phyloP scores from a whole-genome alignment of 345 rosid species.

The Zanthoxylum bungeanum region DNA sequence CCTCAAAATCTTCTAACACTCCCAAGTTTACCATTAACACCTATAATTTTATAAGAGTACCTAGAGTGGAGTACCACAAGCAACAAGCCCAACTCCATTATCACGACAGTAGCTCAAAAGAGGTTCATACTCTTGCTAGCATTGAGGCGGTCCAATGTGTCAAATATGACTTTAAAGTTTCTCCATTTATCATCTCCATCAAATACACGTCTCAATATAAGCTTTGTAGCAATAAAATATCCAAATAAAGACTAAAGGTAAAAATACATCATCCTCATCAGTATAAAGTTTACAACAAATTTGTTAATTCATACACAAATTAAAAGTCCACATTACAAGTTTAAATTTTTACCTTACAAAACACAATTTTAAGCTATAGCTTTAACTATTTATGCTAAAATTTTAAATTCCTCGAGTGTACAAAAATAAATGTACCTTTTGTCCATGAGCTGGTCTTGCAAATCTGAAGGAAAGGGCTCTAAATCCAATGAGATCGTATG shows the following conservation, averaged over 20 bases:
- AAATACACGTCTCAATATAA: slow-evolving; percentile 17
- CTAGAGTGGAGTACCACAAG: slow-evolving; percentile 89
- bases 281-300: not conserved
- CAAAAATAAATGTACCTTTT: slow-evolving; percentile 40
- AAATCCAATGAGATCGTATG: slow-evolving; percentile 61
- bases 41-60: slow-evolving; percentile 22
- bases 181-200: slow-evolving; percentile 73
- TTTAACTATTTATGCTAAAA: not conserved
- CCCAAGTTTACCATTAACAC: not conserved
- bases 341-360: not conserved
- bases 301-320: not conserved
- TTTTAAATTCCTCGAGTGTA: no score
- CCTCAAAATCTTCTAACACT: not conserved
- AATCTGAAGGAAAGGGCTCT: slow-evolving; percentile 72
- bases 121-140: slow-evolving; percentile 90
- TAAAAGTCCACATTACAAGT: not conserved
- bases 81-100: slow-evolving; percentile 61
- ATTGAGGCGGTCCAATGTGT: slow-evolving; percentile 69
- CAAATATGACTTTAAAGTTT: slow-evolving; percentile 49
- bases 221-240: not conserved
- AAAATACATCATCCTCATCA: not conserved
- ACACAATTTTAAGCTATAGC: not conserved
- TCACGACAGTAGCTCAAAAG: slow-evolving; percentile 76
- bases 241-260: not conserved
- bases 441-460: slow-evolving; percentile 60